Conservation (phyloP, 202 grass and related monocot species). For the Zoysia matrella region DNA sequence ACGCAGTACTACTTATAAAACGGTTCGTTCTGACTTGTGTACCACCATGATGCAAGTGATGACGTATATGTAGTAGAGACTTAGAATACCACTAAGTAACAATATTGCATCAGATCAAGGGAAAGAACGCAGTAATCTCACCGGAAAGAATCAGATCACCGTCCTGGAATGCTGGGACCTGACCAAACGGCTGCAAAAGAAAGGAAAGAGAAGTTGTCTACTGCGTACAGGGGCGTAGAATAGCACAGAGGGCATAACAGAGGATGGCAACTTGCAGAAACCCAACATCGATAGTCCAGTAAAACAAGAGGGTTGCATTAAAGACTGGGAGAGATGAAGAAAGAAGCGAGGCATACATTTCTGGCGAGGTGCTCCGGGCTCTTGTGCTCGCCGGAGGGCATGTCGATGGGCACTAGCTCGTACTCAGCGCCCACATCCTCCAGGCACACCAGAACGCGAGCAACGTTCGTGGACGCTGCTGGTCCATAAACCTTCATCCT, state of each 20-base stretch:
- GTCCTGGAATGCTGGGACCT: slow-evolving; percentile 61
- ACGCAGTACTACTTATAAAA: not conserved
- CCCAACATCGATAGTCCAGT: not conserved
- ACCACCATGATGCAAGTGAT: not conserved
- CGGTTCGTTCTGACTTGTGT: not conserved
- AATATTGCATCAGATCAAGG: not conserved
- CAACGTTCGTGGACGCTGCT: slow-evolving; percentile 24
- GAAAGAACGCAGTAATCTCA: slow-evolving; percentile 19
- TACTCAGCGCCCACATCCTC: slow-evolving; percentile 44
- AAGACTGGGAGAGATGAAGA: not conserved
- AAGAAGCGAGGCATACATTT: slow-evolving; percentile 26
- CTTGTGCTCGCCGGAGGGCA: slow-evolving; percentile 44
- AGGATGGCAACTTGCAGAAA: not conserved
- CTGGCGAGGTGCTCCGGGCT: slow-evolving; percentile 28
- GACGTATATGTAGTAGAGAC: not conserved
- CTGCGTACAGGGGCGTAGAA: too few relatives aligned
- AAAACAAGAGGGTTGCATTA: not conserved
- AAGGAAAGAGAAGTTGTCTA: not conserved
- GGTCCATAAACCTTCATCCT: slow-evolving; percentile 34
- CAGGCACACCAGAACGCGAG: slow-evolving; percentile 39
- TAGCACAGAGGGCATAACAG: not conserved
- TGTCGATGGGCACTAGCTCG: slow-evolving; percentile 39
- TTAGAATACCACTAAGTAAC: not conserved
- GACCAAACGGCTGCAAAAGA: slow-evolving; percentile 58
- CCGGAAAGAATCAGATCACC: slow-evolving; percentile 58